Conservation (phyloP, 2,329 filamentous ascomycete genomes). For the Claviceps pazoutovae region DNA sequence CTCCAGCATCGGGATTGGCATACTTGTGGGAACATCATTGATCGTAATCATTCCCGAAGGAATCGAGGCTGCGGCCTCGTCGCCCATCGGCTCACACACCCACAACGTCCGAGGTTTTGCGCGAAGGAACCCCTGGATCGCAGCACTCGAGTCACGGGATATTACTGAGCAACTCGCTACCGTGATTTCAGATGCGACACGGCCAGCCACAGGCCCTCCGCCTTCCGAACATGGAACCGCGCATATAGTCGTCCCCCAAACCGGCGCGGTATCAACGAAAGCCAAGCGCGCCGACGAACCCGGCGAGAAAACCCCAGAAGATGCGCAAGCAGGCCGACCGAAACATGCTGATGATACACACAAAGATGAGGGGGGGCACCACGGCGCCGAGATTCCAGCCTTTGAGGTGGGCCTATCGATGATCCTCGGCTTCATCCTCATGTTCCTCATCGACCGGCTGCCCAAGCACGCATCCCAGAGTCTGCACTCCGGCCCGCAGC, state of each 20-base stretch:
- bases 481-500: slow-evolving; percentile 49
- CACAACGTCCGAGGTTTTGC: slow-evolving; percentile 21
- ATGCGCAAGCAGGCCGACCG: slow-evolving; percentile 3
- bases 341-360: slow-evolving; percentile 19
- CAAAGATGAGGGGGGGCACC: slow-evolving; percentile 11
- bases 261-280: background rate
- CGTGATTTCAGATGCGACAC: slow-evolving; percentile 5
- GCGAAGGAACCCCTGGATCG: slow-evolving; percentile 18
- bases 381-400: slow-evolving; percentile 36
- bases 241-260: slow-evolving; percentile 1
- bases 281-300: slow-evolving; percentile 1
- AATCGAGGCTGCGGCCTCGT: slow-evolving; percentile 71
- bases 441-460: slow-evolving; percentile 88
- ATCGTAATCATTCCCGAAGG: slow-evolving; percentile 97
- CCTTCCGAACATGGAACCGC: background rate
- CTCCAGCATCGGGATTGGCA: slow-evolving; percentile 83
- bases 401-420: slow-evolving; percentile 79
- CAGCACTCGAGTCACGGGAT: slow-evolving; percentile 13
- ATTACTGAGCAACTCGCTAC: slow-evolving; percentile 12
- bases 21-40: slow-evolving; percentile 85
- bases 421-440: slow-evolving; percentile 79
- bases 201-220: background rate
- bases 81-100: slow-evolving; percentile 25
- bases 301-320: background rate
- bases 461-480: slow-evolving; percentile 58